Evolutionary conservation across 495 filamentous ascomycete genomes (phyloP), one percentile per base, ranked within the genome.

Genomic region (Penicillium goetzii): DNA sequence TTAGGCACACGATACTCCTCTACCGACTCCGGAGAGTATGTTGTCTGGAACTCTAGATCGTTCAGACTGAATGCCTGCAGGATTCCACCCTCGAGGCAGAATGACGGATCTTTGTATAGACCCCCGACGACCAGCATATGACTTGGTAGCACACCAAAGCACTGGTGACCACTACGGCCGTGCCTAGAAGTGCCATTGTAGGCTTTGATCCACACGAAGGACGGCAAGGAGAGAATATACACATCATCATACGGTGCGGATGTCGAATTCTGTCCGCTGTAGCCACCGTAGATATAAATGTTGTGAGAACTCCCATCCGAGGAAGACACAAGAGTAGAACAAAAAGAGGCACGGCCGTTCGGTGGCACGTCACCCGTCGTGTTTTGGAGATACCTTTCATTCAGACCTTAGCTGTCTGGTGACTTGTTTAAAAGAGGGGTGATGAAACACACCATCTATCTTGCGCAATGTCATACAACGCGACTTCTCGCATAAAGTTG

Each of bases 231-330:
- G 19, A 93, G 71, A 19, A 92, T 82, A 73, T 88, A 92, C 28
- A 92, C 86, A 58, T 90, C 86, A 63, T 90, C 88, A 33, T 72
- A 83, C 52, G 77, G 83, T 6, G 65, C 56, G 19, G 69, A 36
- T 1, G 61, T 58, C 1, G 65, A 36, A 34, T 76, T 49, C n/a
- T 85, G 50, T 0, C 85, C 86, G 50, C 85, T 72, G 62, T 84
- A 89, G 14, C 89, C 89, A 32, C 89, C 89, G 65, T 92, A 92
- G 63, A 87, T 87, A 69, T 90, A 91, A 58, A 91, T 88, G 65
- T 89, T 87, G 71, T 83, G 83, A 30, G 84, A 86, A 15, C 83
- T 86, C 4, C 67, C 69, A 65, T 91, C 89, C 38, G 75, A 63
- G 2, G 88, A 86, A 14, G 81, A 69, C 2, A 83, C 88, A 26